These are phyloP conservation scores for Yarrowia yakushimensis DNA, from an alignment of 805 yeast genomes.

Conservation along the genomic window DNA sequence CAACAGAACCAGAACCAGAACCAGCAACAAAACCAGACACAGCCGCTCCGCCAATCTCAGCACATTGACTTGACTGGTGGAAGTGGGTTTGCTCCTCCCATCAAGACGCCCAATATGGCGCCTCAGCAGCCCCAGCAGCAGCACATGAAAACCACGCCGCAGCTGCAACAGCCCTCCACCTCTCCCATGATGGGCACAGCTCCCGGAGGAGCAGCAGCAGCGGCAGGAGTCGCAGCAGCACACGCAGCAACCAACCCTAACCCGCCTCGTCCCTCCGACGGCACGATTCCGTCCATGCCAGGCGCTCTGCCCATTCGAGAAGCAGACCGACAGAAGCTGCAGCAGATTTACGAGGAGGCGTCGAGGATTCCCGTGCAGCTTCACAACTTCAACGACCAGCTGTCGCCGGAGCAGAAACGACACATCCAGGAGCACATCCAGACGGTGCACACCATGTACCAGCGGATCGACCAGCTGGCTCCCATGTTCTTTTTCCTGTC, in stretches of 20 bases:
- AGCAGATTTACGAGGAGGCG: slow-evolving; percentile 65
- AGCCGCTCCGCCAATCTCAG: neutral
- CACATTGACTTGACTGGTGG: slow-evolving; percentile 11
- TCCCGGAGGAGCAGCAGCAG: neutral
- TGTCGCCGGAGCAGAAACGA: slow-evolving; percentile 62
- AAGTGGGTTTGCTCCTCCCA: neutral
- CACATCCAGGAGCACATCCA: slow-evolving; percentile 50
- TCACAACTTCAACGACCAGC: slow-evolving; percentile 56
- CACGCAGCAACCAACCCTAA: slow-evolving; percentile 18
- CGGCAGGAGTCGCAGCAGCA: neutral
- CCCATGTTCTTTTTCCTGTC: slow-evolving; percentile 77
- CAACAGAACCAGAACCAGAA: neutral
- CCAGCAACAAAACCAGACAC: neutral
- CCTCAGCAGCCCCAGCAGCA: neutral
- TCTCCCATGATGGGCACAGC: slow-evolving; percentile 1
- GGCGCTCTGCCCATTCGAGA: slow-evolving; percentile 43
- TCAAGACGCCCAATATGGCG: slow-evolving; percentile 13
- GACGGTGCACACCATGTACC: slow-evolving; percentile 50
- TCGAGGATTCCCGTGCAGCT: slow-evolving; percentile 61
- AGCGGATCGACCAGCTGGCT: slow-evolving; percentile 68
- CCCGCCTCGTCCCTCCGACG: slow-evolving; percentile 26
- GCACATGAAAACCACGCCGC: slow-evolving; percentile 18
- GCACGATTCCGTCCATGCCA: slow-evolving; percentile 1
- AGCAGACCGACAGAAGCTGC: slow-evolving; percentile 51
- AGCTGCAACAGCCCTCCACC: neutral